A percentile compares a stretch with the other conserved stretches of the same genome.
phyloP scores from a whole-genome alignment of 1,139 yeast species.

The Hyphopichia burtonii region DNA sequence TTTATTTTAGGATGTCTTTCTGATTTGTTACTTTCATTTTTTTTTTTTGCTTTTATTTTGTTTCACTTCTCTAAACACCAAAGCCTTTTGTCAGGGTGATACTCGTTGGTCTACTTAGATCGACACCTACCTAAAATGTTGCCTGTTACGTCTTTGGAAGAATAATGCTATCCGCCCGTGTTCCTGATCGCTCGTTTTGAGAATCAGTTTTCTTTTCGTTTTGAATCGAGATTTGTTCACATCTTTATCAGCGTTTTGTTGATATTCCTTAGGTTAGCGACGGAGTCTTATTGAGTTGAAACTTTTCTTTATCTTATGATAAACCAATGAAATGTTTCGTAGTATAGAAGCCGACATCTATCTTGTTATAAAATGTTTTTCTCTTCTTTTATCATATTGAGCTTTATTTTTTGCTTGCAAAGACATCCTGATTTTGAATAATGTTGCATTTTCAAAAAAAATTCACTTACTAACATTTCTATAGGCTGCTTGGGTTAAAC shows the following conservation, averaged over 20 bases:
- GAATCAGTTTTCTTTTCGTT: constrained; percentile 30
- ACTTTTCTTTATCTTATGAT: constrained; percentile 24
- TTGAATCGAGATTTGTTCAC: constrained; percentile 49
- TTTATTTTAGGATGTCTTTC: constrained; percentile 8
- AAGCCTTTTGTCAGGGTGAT: constrained; percentile 76
- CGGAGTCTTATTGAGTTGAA: constrained; percentile 70
- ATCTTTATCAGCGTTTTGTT: constrained; percentile 43
- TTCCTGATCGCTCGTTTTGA: constrained; percentile 22
- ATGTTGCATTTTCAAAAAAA: not conserved
- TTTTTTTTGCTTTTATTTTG: constrained; percentile 12
- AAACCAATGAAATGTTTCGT: constrained; percentile 50
- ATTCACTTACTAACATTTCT: constrained; percentile 43
- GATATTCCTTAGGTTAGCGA: constrained; percentile 30
- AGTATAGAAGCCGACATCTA: constrained; percentile 69
- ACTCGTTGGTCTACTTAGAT: constrained; percentile 18
- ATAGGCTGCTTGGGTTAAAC: constrained; percentile 99
- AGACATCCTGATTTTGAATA: not conserved
- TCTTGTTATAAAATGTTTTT: constrained; percentile 9
- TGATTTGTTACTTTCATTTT: constrained; percentile 6
- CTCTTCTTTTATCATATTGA: constrained; percentile 7
- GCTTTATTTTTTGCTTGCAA: constrained; percentile 1
- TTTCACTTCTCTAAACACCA: constrained; percentile 32
- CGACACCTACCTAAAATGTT: constrained; percentile 35
- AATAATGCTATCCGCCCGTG: constrained; percentile 60
- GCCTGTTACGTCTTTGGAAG: constrained; percentile 99